phyloP scores from a whole-genome alignment of 495 filamentous ascomycete genomes.

The Penicillium chermesinum region DNA sequence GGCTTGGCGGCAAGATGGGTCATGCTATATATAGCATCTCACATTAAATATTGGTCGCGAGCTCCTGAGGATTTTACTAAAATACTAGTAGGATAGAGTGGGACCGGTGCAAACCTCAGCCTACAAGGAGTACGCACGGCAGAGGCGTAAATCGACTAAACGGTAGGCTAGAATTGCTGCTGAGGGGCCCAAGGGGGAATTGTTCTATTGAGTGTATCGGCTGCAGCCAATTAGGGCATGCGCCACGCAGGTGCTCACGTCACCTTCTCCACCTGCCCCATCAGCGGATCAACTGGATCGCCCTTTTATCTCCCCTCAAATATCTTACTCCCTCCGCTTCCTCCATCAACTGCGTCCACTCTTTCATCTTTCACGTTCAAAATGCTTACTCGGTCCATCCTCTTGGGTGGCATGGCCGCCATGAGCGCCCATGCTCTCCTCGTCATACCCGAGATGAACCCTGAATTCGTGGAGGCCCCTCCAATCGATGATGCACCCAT shows the following conservation, averaged over 20 bases:
- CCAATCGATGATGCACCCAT: conserved; percentile 24
- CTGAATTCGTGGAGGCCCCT: conserved; percentile 16
- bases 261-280: conserved; percentile 24
- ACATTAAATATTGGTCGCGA: not conserved
- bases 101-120: too few relatives aligned
- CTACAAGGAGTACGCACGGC: too few relatives aligned
- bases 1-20: not conserved
- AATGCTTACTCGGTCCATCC: conserved; percentile 42
- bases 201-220: too few relatives aligned
- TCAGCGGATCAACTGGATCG: conserved; percentile 10
- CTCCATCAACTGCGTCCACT: conserved; percentile 18
- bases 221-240: conserved; percentile 13
- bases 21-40: not conserved
- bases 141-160: too few relatives aligned
- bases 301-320: conserved; percentile 9
- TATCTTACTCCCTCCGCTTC: conserved; percentile 4
- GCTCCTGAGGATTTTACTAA: not conserved
- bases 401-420: conserved; percentile 38
- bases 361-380: conserved; percentile 21
- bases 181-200: too few relatives aligned
- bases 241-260: conserved; percentile 28
- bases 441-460: conserved; percentile 38
- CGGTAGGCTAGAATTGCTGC: too few relatives aligned
- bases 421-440: conserved; percentile 45
- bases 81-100: not conserved